Percentiles rank a stretch among this genome's conserved stretches.
Evolutionary conservation across 805 yeast species (phyloP).

Genomic region (Candida nitratophila): DNA sequence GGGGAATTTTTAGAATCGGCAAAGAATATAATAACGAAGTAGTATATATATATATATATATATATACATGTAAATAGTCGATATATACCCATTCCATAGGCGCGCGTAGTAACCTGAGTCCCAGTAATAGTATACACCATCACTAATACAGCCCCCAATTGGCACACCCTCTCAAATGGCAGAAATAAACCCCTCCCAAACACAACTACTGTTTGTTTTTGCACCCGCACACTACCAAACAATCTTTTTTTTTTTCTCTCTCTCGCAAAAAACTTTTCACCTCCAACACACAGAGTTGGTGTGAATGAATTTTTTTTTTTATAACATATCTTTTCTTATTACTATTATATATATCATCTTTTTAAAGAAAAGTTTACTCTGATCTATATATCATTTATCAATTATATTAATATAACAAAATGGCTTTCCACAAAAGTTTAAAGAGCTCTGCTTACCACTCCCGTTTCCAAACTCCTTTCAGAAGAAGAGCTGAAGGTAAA

Average conservation of each 20-base stretch:
- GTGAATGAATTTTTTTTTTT: too few relatives aligned
- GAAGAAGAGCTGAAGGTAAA: slow-evolving; percentile 99
- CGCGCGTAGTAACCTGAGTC: not conserved
- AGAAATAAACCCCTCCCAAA: too few relatives aligned
- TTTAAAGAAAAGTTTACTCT: too few relatives aligned
- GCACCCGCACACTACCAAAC: not conserved
- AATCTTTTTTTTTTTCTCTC: not conserved
- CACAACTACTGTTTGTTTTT: too few relatives aligned
- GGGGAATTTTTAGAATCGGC: slow-evolving; percentile 26
- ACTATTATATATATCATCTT: too few relatives aligned
- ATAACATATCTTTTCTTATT: too few relatives aligned
- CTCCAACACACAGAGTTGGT: not conserved
- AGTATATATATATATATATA: not conserved
- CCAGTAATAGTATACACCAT: not conserved
- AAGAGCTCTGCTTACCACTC: slow-evolving; percentile 95
- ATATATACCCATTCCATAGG: not conserved
- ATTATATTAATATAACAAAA: slow-evolving; percentile 36
- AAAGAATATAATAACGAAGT: not conserved
- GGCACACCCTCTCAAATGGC: too few relatives aligned
- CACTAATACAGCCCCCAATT: not conserved
- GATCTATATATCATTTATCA: too few relatives aligned
- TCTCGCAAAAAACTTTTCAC: not conserved
- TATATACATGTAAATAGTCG: not conserved
- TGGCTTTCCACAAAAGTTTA: slow-evolving; percentile 67
- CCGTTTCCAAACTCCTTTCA: slow-evolving; percentile 99